These are phyloP conservation scores for Penicillium canariense DNA, from an alignment of 495 filamentous ascomycete species.

Conservation along the genomic window DNA sequence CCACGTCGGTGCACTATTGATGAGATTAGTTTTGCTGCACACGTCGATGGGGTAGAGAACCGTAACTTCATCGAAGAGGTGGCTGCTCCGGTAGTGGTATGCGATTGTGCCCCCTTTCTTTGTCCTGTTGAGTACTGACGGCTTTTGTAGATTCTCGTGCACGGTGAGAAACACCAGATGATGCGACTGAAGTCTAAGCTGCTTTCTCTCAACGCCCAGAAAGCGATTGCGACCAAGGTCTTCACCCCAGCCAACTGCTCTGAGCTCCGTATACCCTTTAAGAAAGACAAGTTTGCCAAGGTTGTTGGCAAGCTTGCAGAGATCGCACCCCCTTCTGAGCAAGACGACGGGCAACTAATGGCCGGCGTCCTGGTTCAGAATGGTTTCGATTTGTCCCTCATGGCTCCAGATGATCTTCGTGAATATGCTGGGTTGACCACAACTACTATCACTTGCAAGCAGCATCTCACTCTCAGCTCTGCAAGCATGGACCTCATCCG, in stretches of 20 bases:
- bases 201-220: conserved; percentile 81
- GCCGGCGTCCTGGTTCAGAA: conserved; percentile 92
- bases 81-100: conserved; percentile 82
- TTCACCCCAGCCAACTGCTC: conserved; percentile 93
- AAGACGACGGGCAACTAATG: conserved; percentile 58
- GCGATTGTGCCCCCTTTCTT: conserved; percentile 27
- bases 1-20: conserved; percentile 87
- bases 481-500: conserved; percentile 87
- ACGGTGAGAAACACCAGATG: conserved; percentile 98
- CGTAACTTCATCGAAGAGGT: conserved; percentile 93
- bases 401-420: conserved; percentile 92
- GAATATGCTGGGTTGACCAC: conserved; percentile 96
- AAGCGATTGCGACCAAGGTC: conserved; percentile 78
- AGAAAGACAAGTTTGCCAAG: conserved; percentile 91
- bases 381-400: conserved; percentile 91
- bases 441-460: conserved; percentile 87
- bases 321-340: conserved; percentile 60
- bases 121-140: neutral
- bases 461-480: conserved; percentile 78
- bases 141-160: conserved; percentile 74
- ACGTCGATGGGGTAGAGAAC: conserved; percentile 96
- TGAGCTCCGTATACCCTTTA: conserved; percentile 92
- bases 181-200: conserved; percentile 92
- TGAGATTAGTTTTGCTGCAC: conserved; percentile 91
- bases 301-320: conserved; percentile 92